These are phyloP conservation scores for Kurtzmaniella quercitrusa DNA, from an alignment of 1,139 yeast genomes.

Conservation along the genomic window DNA sequence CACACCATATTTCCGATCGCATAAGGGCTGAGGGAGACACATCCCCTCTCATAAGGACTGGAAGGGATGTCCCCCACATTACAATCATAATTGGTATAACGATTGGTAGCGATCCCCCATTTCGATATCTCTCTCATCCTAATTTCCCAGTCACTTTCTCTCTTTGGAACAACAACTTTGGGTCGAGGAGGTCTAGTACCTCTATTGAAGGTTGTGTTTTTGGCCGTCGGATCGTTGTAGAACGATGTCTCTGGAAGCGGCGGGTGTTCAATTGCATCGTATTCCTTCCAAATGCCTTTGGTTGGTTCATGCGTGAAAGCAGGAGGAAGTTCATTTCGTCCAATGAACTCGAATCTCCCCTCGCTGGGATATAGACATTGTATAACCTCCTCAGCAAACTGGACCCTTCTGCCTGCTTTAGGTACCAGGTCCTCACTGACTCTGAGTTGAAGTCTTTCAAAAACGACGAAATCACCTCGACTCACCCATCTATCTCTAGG, in stretches of 20 bases:
- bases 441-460: neutral
- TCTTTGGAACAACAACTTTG: too few relatives aligned
- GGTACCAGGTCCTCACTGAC: neutral
- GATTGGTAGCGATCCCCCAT: too few relatives aligned
- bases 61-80: too few relatives aligned
- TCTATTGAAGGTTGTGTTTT: neutral
- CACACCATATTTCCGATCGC: too few relatives aligned
- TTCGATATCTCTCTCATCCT: too few relatives aligned
- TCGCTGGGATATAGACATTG: neutral
- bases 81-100: too few relatives aligned
- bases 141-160: too few relatives aligned
- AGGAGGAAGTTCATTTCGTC: neutral
- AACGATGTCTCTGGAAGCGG: neutral
- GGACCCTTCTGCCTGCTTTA: neutral
- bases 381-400: neutral
- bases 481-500: neutral
- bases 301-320: neutral
- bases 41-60: too few relatives aligned
- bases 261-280: neutral
- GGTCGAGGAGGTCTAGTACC: too few relatives aligned
- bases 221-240: neutral
- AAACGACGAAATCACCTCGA: neutral
- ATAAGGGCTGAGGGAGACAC: too few relatives aligned
- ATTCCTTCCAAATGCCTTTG: neutral
- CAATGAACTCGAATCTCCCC: neutral